phyloP scores from a whole-genome alignment of 139 green algal genomes.

The Haematococcus lacustris region DNA sequence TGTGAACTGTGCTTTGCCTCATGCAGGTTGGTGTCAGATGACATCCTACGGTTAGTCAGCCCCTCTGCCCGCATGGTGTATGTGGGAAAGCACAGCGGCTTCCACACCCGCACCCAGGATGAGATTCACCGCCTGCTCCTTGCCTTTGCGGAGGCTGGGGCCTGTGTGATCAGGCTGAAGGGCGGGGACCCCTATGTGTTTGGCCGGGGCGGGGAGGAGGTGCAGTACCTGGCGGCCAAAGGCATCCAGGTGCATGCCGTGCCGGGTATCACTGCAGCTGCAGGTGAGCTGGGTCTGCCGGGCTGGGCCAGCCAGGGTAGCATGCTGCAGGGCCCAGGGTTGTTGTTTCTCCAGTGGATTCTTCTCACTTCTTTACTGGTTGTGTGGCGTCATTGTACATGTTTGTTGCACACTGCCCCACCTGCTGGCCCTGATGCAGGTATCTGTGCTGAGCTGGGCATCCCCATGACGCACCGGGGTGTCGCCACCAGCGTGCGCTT shows the following conservation, averaged over 20 bases:
- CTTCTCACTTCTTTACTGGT: too few species aligned
- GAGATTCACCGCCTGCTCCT: constrained; percentile 93
- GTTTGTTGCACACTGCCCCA: too few species aligned
- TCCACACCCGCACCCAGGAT: constrained; percentile 86
- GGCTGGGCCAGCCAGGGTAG: too few species aligned
- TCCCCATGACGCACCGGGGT: constrained; percentile 90
- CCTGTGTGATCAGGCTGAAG: constrained; percentile 79
- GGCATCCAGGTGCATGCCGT: constrained; percentile 82
- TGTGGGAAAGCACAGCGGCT: constrained; percentile 92
- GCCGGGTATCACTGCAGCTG: constrained; percentile 71
- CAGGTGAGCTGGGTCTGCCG: too few species aligned
- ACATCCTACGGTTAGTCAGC: constrained; percentile 81
- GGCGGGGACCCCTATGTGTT: constrained; percentile 94
- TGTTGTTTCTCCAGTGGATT: too few species aligned
- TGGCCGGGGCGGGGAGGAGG: constrained; percentile 88
- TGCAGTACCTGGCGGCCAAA: constrained; percentile 67
- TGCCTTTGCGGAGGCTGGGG: constrained; percentile 74
- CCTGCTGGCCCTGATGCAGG: constrained; percentile 16
- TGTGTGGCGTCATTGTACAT: too few species aligned
- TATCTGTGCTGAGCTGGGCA: constrained; percentile 43
- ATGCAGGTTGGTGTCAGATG: constrained; percentile 39
- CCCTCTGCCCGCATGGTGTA: constrained; percentile 84
- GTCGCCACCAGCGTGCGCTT: constrained; percentile 83
- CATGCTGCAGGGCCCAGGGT: too few species aligned
- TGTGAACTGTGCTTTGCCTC: too few species aligned